Base-by-base conservation (phyloP, 1,284 basidiomycete species). In the Pascua sp. region DNA sequence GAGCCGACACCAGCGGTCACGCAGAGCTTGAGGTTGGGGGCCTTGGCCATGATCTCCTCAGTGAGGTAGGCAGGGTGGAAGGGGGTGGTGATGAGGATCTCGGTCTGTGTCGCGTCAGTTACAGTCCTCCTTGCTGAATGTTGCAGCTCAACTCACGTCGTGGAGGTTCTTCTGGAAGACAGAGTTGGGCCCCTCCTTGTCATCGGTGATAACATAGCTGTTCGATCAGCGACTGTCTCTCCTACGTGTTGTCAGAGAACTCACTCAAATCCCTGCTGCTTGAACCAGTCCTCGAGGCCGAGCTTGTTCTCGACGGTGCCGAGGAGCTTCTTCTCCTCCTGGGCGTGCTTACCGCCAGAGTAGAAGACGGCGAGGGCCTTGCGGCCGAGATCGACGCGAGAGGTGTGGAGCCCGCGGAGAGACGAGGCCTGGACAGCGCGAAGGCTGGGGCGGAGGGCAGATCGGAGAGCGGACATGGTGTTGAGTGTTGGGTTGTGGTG, bases 1-100 rank as follows among this genome's bases (percentile, higher is more conserved):
- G 90, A 93, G 12, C 92, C 92, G 47, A 97, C 92, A 79, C 93
- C 93, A 53, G 93, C 93, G 10, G 93, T 97, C 69, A 96, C 84
- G 71, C 89, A 91, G 62, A 95, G 79, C 80, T 93, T 95, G 69
- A 98, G 84, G 70, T 95, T 94, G 79, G 87, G 87, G 41, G 93
- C 90, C 82, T 89, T 80, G 47, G 67, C 82, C 65, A 95, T 79
- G 60, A 94, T 80, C 10, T 93, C 90, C 42, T 80, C 82, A 8
- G 90, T 93, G 59, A 94, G 84, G 79, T 96, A 95, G 63, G 86
- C 91, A 47, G 90, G 90, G 75, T 91, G 88, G 67, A 77, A 97
- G 11, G 93, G 92, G 0, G 92, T 96, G n/a, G 91, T 94, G 77
- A 94, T 90, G 61, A 76, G 67, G 46, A 75, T 71, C 52, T 76